Base-by-base conservation (phyloP, 805 yeast genomes). In the Candida hungchunana region DNA sequence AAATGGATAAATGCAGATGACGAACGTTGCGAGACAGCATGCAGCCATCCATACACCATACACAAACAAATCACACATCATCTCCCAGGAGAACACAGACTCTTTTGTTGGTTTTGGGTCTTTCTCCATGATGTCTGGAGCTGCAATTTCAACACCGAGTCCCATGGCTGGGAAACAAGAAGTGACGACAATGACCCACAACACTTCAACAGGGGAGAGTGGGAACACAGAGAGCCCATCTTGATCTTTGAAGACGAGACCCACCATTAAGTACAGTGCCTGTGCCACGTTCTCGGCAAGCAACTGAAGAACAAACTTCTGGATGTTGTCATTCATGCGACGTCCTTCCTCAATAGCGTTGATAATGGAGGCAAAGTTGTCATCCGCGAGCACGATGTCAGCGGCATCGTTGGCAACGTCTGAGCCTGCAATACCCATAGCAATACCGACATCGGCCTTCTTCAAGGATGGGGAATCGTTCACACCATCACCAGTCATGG, bases 121-220 rank as follows among this genome's bases (percentile, higher is more conserved):
- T 44, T 69, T 66, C 25, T 72, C 68, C 76, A 81, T 77, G 27
- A 79, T 61, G 51, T 77, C 86, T 24, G 75, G 73, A 43, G 70
- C 66, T 0, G 86, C 86, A 40, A 63, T 65, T 56, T 82, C 86
- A 37, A 77, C 67, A 34, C 87, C 87, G 36, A 82, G 70, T 18
- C 90, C 89, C 85, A 82, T 81, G 15, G 89, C 89, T 29, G 90
- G 90, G 68, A 82, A 80, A 48, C 87, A 79, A 2, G 88, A 79
- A 1, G 90, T 82, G 27, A 81, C 74, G 53, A 82, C 86, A 51
- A 82, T 73, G 50, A 82, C 75, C 89, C 89, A 82, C 47, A 82
- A 64, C 7, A 80, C 87, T 59, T 82, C 87, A 40, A 82, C 85
- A 7, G 90, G 89, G 41, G 86, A 73, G 39, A 83, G 67, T 32